Evolutionary conservation across 441 rosid genomes (phyloP).

Genomic region (Erysimum pusillum): DNA sequence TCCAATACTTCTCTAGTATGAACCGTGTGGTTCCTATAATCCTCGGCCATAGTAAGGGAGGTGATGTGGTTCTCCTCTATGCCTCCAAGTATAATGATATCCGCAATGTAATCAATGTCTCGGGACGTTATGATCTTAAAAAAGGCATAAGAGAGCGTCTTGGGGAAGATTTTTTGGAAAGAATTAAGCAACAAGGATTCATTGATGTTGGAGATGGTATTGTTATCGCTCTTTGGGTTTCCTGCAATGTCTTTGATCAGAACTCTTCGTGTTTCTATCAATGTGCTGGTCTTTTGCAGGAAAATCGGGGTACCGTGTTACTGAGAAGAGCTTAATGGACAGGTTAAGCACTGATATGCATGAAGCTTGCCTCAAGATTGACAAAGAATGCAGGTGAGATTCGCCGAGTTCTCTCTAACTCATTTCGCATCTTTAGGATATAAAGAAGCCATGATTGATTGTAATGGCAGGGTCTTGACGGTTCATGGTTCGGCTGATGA

Average conservation of each 20-base stretch:
- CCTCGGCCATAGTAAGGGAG: constrained; percentile 93
- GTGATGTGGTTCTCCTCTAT: constrained; percentile 70
- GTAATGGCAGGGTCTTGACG: constrained; percentile 56
- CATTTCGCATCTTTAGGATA: neutral
- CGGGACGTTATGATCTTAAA: constrained; percentile 71
- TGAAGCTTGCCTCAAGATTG: constrained; percentile 63
- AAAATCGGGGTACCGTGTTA: constrained; percentile 51
- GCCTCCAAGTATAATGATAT: constrained; percentile 71
- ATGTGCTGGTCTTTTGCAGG: constrained; percentile 48
- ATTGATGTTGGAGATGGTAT: constrained; percentile 55
- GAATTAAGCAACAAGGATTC: constrained; percentile 56
- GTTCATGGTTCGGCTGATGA: constrained; percentile 65
- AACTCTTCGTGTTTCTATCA: neutral
- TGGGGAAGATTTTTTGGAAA: constrained; percentile 58
- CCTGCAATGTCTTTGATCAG: neutral
- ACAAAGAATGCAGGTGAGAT: constrained; percentile 65
- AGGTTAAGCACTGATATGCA: constrained; percentile 66
- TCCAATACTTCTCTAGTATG: constrained; percentile 56
- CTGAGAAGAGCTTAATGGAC: constrained; percentile 61
- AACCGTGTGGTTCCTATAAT: constrained; percentile 61
- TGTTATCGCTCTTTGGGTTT: constrained; percentile 39
- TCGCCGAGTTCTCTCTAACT: neutral
- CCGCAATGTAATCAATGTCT: constrained; percentile 59
- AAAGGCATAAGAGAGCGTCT: constrained; percentile 62
- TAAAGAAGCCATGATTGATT: neutral